phyloP scores from a whole-genome alignment of 1,284 basidiomycete species.

The Mycosarcoma mackinlayi region DNA sequence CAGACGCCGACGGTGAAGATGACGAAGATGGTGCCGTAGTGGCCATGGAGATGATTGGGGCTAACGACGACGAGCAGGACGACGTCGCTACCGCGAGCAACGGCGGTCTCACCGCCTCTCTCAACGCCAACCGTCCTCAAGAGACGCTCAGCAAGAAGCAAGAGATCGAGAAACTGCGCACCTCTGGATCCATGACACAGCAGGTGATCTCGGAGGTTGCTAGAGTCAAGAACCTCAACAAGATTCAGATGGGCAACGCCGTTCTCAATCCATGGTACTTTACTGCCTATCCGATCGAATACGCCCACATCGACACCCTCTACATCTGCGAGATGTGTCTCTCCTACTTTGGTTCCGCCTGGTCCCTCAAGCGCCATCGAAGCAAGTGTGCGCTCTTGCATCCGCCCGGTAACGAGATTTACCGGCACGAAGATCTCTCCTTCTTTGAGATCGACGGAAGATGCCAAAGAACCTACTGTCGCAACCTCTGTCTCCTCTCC shows the following conservation, averaged over 20 bases:
- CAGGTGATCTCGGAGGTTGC: constrained; percentile 97
- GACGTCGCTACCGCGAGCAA: constrained; percentile 38
- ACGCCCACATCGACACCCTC: constrained; percentile 90
- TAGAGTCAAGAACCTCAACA: constrained; percentile 97
- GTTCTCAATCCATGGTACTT: constrained; percentile 99
- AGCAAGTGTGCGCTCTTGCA: constrained; percentile 91
- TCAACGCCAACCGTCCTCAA: constrained; percentile 69
- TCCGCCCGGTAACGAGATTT: constrained; percentile 99
- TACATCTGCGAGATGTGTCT: constrained; percentile 98
- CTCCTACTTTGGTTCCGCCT: constrained; percentile 60
- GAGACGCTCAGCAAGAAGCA: constrained; percentile 85
- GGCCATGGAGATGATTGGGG: constrained; percentile 71
- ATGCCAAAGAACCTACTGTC: constrained; percentile 94
- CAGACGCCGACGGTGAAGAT: constrained; percentile 71
- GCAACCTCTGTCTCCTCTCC: constrained; percentile 93
- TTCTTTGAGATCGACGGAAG: constrained; percentile 99
- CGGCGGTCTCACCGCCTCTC: constrained; percentile 71
- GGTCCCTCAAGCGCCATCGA: constrained; percentile 76
- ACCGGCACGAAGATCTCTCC: constrained; percentile 93
- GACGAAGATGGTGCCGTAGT: constrained; percentile 67
- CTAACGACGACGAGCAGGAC: constrained; percentile 57
- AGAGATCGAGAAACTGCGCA: constrained; percentile 97
- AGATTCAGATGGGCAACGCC: constrained; percentile 93
- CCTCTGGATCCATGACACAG: constrained; percentile 98
- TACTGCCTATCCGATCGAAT: constrained; percentile 97